These are phyloP conservation scores for Blastobotrys muscicola DNA, from an alignment of 805 yeast species.

Conservation along the genomic window DNA sequence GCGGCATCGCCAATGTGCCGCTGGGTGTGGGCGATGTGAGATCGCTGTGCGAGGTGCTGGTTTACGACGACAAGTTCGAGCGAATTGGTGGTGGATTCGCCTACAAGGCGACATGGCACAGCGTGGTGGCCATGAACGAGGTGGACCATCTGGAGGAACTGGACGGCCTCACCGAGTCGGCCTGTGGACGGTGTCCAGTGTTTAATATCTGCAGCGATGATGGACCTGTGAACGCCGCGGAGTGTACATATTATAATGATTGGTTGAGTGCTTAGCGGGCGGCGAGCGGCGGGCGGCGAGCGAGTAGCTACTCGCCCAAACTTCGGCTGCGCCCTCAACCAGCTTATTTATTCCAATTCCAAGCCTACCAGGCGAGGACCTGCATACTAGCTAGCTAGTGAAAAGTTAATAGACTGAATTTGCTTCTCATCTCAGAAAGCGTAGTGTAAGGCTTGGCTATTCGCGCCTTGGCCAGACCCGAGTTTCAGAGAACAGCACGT, in stretches of 20 bases:
- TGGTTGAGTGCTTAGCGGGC: slow-evolving; percentile 16
- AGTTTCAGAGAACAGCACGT: no score
- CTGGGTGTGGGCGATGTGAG: slow-evolving; percentile 64
- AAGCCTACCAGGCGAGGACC: no score
- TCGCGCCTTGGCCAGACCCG: no score
- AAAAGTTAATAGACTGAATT: no score
- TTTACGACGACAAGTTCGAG: slow-evolving; percentile 80
- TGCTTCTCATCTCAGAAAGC: no score
- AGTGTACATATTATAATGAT: slow-evolving; percentile 26
- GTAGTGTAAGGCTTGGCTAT: no score
- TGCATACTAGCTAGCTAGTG: no score
- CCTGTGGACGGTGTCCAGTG: slow-evolving; percentile 27
- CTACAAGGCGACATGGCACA: slow-evolving; percentile 77
- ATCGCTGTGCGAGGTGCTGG: slow-evolving; percentile 77
- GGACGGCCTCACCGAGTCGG: slow-evolving; percentile 24
- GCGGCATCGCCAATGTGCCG: slow-evolving; percentile 59
- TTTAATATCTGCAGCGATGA: slow-evolving; percentile 20
- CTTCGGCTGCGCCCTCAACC: background rate
- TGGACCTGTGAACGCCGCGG: slow-evolving; percentile 26
- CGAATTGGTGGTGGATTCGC: slow-evolving; percentile 46
- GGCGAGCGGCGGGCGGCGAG: no score
- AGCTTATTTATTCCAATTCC: background rate
- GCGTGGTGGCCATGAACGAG: slow-evolving; percentile 55
- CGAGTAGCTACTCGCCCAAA: no score
- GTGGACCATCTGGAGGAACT: slow-evolving; percentile 27